These are phyloP conservation scores for Carex kokanica DNA, from an alignment of 176 grass and related monocot genomes.

Conservation along the genomic window DNA sequence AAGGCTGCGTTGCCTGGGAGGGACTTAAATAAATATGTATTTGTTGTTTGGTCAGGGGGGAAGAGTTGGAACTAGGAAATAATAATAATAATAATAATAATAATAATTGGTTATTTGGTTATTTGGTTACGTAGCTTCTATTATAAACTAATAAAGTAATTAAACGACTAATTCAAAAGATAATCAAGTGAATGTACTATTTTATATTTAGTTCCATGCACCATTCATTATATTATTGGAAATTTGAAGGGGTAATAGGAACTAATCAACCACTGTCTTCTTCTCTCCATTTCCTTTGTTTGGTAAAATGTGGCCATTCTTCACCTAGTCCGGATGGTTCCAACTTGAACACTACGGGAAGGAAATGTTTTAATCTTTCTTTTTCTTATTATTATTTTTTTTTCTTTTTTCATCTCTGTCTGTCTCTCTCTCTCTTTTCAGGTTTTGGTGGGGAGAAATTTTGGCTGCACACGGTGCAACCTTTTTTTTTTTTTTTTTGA, in stretches of 20 bases:
- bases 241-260: background rate
- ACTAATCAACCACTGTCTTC: background rate
- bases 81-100: background rate
- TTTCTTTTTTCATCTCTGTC: background rate
- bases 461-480: background rate
- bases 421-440: background rate
- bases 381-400: background rate
- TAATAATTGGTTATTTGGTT: no score
- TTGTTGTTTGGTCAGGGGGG: slow-evolving; percentile 23
- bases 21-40: slow-evolving; percentile 17
- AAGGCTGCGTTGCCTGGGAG: background rate
- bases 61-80: background rate
- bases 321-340: slow-evolving; percentile 20
- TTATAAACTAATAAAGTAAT: background rate
- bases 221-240: background rate
- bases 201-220: background rate
- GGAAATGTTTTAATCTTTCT: background rate
- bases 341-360: slow-evolving; percentile 30
- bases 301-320: slow-evolving; percentile 24
- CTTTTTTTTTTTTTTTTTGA: no score
- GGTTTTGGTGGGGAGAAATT: slow-evolving; percentile 3
- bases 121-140: background rate
- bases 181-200: background rate
- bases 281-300: slow-evolving; percentile 4
- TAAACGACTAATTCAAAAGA: background rate